Percentiles rank a stretch among this genome's conserved stretches.
Evolutionary conservation across 2,329 filamentous ascomycete genomes (phyloP).

Genomic region (Phialocephala sp.): DNA sequence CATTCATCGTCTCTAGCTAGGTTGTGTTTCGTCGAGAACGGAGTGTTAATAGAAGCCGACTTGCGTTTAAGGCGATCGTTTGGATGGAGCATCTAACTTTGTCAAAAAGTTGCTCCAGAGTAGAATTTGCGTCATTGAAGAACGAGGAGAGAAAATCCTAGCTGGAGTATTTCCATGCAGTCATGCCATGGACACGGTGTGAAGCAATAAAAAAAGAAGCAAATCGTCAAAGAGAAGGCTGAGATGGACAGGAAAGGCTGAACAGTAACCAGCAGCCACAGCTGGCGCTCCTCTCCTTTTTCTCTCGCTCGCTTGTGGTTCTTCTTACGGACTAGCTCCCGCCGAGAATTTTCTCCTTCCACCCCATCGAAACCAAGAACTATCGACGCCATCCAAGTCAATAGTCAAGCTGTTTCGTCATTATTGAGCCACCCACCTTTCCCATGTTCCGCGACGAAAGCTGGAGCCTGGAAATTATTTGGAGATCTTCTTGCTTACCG

Average conservation of each 20-base stretch:
- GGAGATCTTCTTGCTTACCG: neutral
- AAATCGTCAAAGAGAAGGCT: neutral
- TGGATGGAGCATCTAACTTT: neutral
- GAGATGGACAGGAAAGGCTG: neutral
- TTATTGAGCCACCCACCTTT: neutral
- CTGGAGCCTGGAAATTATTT: neutral
- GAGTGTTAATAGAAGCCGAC: neutral
- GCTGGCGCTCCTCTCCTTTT: neutral
- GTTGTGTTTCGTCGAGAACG: neutral
- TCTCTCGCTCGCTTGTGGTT: neutral
- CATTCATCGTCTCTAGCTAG: neutral
- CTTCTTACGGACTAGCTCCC: neutral
- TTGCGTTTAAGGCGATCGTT: neutral
- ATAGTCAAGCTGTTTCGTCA: neutral
- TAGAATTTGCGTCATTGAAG: too few species aligned
- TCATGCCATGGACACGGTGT: neutral
- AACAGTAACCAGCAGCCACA: neutral
- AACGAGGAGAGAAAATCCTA: neutral
- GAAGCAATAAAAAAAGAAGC: neutral
- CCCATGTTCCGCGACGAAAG: neutral
- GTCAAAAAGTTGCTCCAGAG: neutral
- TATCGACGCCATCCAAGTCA: slow-evolving; percentile 2
- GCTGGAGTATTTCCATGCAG: neutral
- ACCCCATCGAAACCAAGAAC: neutral
- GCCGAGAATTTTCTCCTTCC: neutral